phyloP scores from a whole-genome alignment of 2,329 filamentous ascomycete genomes.

The Calonectria henricotiae region DNA sequence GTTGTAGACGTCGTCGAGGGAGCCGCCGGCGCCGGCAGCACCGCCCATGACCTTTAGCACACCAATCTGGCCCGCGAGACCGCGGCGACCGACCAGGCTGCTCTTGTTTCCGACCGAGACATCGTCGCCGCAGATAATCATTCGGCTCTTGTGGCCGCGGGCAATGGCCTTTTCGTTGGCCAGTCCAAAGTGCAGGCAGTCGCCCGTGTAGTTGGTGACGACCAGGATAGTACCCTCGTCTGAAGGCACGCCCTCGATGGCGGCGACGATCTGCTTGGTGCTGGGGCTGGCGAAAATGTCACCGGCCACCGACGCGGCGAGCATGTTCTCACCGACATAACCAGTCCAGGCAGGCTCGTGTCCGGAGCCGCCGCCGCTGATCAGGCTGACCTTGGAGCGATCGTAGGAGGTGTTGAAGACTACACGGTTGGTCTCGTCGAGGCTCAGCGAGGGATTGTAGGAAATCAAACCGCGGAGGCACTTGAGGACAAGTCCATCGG shows the following conservation, averaged over 20 bases:
- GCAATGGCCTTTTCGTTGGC: slow-evolving; percentile 71
- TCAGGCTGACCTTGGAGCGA: slow-evolving; percentile 65
- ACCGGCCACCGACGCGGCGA: slow-evolving; percentile 80
- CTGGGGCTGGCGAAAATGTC: slow-evolving; percentile 83
- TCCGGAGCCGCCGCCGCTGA: slow-evolving; percentile 76
- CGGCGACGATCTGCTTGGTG: slow-evolving; percentile 80
- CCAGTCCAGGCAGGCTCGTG: slow-evolving; percentile 83
- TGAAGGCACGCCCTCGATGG: slow-evolving; percentile 75
- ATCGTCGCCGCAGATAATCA: slow-evolving; percentile 77
- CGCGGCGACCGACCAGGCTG: slow-evolving; percentile 74
- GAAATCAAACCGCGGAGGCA: slow-evolving; percentile 67
- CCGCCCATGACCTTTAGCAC: slow-evolving; percentile 73
- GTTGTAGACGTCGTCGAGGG: slow-evolving; percentile 67
- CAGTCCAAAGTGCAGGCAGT: slow-evolving; percentile 72
- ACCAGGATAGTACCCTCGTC: slow-evolving; percentile 76
- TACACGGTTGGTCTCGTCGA: slow-evolving; percentile 69
- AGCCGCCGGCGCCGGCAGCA: slow-evolving; percentile 64
- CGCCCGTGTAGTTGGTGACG: slow-evolving; percentile 83
- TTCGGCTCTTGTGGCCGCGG: slow-evolving; percentile 68
- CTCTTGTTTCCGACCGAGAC: slow-evolving; percentile 75
- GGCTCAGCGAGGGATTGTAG: slow-evolving; percentile 68
- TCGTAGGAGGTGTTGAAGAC: slow-evolving; percentile 67
- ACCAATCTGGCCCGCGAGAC: slow-evolving; percentile 74
- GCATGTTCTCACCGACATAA: slow-evolving; percentile 79
- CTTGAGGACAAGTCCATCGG: slow-evolving; percentile 71